Evolutionary conservation across 1,284 basidiomycete genomes (phyloP).

Genomic region (Ustilago tritici): DNA sequence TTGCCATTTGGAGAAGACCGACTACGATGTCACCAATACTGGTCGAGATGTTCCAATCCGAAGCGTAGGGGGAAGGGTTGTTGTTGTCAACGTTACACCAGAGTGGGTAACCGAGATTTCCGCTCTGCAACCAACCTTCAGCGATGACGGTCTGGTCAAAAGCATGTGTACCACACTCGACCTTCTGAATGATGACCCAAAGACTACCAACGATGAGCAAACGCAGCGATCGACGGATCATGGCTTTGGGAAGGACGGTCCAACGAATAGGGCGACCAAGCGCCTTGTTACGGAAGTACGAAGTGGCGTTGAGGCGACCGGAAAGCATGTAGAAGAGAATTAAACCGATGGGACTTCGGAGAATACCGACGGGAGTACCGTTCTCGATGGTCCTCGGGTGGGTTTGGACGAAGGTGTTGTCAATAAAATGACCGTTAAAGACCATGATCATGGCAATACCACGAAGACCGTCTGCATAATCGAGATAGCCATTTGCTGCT

Average conservation of each 20-base stretch:
- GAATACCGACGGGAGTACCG: conserved; percentile 64
- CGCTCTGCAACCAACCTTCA: conserved; percentile 59
- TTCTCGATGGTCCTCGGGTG: conserved; percentile 68
- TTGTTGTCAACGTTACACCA: conserved; percentile 69
- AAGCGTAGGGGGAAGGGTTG: conserved; percentile 35
- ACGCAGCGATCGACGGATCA: conserved; percentile 70
- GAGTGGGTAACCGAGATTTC: conserved; percentile 69
- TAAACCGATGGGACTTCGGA: conserved; percentile 38
- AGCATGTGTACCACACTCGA: conserved; percentile 55
- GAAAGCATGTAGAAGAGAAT: conserved; percentile 68
- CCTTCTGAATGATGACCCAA: conserved; percentile 70
- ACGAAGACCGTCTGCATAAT: conserved; percentile 71
- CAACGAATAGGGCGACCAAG: conserved; percentile 66
- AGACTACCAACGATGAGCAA: conserved; percentile 70
- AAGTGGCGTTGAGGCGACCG: conserved; percentile 70
- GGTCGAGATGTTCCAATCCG: conserved; percentile 41
- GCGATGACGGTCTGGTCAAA: conserved; percentile 66
- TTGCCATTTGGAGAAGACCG: conserved; percentile 70
- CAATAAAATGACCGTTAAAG: conserved; percentile 70
- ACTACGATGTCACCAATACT: conserved; percentile 69
- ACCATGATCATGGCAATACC: conserved; percentile 70
- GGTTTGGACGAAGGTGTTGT: conserved; percentile 69
- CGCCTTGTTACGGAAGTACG: conserved; percentile 66
- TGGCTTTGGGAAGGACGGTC: conserved; percentile 67
- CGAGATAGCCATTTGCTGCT: conserved; percentile 56